Evolutionary conservation across 2,329 filamentous ascomycete genomes (phyloP), one percentile per base, ranked within the genome.

Genomic region (Alternaria sp.): DNA sequence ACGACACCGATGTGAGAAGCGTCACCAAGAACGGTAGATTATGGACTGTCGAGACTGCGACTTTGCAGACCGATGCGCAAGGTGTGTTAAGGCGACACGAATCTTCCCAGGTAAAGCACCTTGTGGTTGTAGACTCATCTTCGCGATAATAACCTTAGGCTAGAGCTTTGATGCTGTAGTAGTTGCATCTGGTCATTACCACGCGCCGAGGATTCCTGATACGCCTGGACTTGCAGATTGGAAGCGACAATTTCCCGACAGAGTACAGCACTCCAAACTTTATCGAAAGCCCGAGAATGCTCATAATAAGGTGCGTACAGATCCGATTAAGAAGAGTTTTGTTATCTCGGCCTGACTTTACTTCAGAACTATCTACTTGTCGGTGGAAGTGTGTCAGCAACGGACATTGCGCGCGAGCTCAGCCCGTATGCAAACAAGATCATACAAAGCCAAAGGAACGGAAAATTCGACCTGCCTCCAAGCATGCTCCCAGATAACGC

Each of bases 1-100:
- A 86, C 66, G 79, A 88, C 44, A 90, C 88, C 0, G 79, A 85
- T n/a, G 89, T 91, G 0, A 84, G 85, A 61, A 75, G 79, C 3
- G 67, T 85, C 0, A 61, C 66, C 1, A 90, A 89, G 68, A 69
- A 74, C 0, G 77, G 73, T 0, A 73, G 63, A 0, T 75, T 76
- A 14, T 91, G 88, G 88, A 69, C 72, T 1, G 76, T 91, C 0
- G 74, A 80, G 2, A 85, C 85, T 14, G 80, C 81, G 5, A 83
- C 79, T 1, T 70, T 88, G 3, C 28, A 55, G 7, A 48, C 26
- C 66, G 30, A 53, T 36, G 41, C 1, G 56, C 64, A 53, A 9
- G 63, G 63, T 0, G 64, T 46, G 1, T 67, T 73, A 5, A 63
- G 52, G 7, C 36, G 32, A 16, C 22, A 48, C 5, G 32, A 7